Conservation (phyloP, 1,139 yeast species). For the Pichia sp. region DNA sequence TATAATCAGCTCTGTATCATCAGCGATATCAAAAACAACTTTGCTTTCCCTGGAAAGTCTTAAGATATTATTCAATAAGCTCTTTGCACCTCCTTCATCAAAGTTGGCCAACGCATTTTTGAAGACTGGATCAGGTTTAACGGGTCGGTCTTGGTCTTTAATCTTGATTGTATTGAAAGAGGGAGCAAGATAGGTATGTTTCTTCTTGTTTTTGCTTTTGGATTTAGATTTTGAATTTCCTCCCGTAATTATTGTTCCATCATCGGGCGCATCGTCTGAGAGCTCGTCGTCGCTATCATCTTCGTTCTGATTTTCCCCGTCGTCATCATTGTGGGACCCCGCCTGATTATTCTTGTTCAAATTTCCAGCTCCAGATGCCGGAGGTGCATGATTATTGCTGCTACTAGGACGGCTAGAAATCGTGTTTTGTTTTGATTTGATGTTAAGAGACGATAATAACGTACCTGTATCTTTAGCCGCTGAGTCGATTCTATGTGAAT, state of each 20-base stretch:
- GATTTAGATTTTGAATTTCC: constrained; percentile 25
- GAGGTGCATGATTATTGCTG: neutral
- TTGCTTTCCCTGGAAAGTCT: constrained; percentile 45
- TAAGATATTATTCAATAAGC: constrained; percentile 48
- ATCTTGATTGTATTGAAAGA: constrained; percentile 42
- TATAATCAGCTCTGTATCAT: constrained; percentile 18
- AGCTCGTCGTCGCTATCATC: constrained; percentile 25
- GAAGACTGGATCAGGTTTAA: constrained; percentile 54
- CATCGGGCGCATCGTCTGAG: constrained; percentile 25
- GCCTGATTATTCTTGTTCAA: neutral
- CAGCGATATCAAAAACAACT: constrained; percentile 43
- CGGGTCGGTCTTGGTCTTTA: constrained; percentile 50
- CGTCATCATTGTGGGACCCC: neutral
- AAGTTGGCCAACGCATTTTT: constrained; percentile 54
- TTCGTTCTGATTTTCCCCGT: constrained; percentile 11
- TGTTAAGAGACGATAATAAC: constrained; percentile 62
- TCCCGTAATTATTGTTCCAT: constrained; percentile 16
- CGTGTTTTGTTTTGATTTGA: constrained; percentile 25
- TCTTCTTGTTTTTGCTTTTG: constrained; percentile 15
- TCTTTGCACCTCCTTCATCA: constrained; percentile 61
- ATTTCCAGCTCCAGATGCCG: neutral
- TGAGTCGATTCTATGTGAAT: constrained; percentile 83
- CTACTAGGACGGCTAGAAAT: neutral
- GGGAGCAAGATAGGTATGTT: constrained; percentile 36
- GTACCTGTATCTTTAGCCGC: constrained; percentile 90